phyloP scores from a whole-genome alignment of 139 green algal genomes.

The Axilococcus clingmanii region DNA sequence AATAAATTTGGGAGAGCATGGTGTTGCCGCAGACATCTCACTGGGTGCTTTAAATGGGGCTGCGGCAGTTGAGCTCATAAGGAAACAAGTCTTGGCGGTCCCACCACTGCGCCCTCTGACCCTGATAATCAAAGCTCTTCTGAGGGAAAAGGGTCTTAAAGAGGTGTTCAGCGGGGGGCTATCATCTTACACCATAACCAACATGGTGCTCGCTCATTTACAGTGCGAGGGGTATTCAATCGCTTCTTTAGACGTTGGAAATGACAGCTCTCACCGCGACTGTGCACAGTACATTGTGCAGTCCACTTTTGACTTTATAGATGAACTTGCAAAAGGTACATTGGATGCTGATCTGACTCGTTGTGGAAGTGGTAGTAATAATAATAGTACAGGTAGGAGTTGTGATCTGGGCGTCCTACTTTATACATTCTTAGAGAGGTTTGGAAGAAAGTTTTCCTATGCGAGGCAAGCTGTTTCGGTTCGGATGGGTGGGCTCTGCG shows the following conservation, averaged over 20 bases:
- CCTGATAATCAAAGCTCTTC: conserved; percentile 55
- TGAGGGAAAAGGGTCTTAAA: conserved; percentile 50
- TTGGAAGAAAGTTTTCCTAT: conserved; percentile 38
- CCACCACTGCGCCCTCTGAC: conserved; percentile 55
- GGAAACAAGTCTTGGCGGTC: conserved; percentile 31
- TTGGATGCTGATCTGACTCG: background rate
- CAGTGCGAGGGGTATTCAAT: conserved; percentile 26
- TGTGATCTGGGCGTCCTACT: conserved; percentile 51
- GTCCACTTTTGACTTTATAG: background rate
- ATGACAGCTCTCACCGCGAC: background rate
- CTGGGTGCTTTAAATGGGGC: conserved; percentile 59
- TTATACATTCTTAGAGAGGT: conserved; percentile 44
- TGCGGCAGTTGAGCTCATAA: conserved; percentile 41
- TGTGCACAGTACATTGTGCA: background rate
- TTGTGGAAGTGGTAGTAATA: background rate
- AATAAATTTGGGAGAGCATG: background rate
- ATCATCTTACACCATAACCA: conserved; percentile 56
- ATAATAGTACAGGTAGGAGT: background rate
- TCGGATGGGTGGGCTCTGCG: conserved; percentile 33
- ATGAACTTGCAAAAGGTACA: background rate
- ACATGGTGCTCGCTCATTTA: conserved; percentile 63
- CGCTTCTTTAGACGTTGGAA: background rate
- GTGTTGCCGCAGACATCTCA: conserved; percentile 51
- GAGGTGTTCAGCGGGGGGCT: conserved; percentile 64
- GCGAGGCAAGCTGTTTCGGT: conserved; percentile 40